A percentile compares a stretch with the other conserved stretches of the same genome.
phyloP scores from a whole-genome alignment of 2,329 filamentous ascomycete genomes.

The Aphanoascus verrucosus region DNA sequence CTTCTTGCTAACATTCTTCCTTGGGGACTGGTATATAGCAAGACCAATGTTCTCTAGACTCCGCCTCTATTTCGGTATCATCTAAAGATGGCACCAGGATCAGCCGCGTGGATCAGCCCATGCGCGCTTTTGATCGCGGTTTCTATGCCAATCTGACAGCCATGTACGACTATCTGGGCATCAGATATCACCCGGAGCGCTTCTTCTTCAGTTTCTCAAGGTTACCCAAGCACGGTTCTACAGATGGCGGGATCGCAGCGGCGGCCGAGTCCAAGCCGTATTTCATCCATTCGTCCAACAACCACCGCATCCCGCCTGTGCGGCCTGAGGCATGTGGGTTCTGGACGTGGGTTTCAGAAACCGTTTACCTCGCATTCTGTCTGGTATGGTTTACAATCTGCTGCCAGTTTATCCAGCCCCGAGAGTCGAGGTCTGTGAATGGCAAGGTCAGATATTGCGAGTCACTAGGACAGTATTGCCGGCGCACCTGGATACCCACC shows the following conservation, averaged over 20 bases:
- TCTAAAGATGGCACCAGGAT: constrained; percentile 18
- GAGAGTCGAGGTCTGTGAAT: constrained; percentile 9
- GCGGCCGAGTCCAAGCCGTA: constrained; percentile 26
- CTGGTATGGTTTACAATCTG: constrained; percentile 46
- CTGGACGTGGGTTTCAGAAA: constrained; percentile 36
- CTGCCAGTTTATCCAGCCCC: constrained; percentile 40
- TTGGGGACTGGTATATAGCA: constrained; percentile 25
- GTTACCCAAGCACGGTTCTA: constrained; percentile 10
- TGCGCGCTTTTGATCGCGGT: constrained; percentile 42
- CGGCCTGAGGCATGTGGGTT: constrained; percentile 30
- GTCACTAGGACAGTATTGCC: constrained; percentile 41
- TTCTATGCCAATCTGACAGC: constrained; percentile 47
- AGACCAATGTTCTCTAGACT: constrained; percentile 36
- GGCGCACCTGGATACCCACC: constrained; percentile 41
- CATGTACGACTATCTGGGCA: constrained; percentile 47
- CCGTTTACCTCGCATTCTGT: constrained; percentile 38
- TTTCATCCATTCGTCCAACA: constrained; percentile 46
- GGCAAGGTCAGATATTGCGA: constrained; percentile 26
- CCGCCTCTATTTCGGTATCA: constrained; percentile 34
- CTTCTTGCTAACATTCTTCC: constrained; percentile 4
- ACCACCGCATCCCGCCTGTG: constrained; percentile 40
- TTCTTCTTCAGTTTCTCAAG: constrained; percentile 47
- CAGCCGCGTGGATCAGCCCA: constrained; percentile 40
- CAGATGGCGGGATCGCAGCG: background rate
- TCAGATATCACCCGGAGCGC: constrained; percentile 41